Percentiles rank a stretch among this genome's conserved stretches.
Evolutionary conservation across 2,329 filamentous ascomycete genomes (phyloP).

Genomic region (Colletotrichum navitas): DNA sequence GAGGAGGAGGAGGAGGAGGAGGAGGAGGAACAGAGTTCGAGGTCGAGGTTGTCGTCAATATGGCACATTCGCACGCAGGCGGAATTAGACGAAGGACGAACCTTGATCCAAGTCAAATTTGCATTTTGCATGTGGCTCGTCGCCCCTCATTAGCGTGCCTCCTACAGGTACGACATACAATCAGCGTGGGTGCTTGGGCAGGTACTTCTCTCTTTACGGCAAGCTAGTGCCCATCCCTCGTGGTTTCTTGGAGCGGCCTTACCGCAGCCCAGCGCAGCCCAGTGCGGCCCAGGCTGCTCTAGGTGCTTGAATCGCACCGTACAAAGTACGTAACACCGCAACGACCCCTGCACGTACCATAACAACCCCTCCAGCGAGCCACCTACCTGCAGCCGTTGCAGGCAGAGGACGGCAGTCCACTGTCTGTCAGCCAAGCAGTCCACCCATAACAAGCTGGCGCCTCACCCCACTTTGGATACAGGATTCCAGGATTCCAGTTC

Average conservation of each 20-base stretch:
- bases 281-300: constrained; percentile 10
- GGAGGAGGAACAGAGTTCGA: constrained; percentile 6
- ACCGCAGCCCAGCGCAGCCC: constrained; percentile 17
- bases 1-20: neutral
- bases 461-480: constrained; percentile 36
- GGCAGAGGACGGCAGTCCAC: constrained; percentile 19
- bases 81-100: constrained; percentile 36
- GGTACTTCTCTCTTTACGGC: constrained; percentile 14
- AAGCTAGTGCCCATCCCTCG: constrained; percentile 27
- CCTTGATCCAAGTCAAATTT: constrained; percentile 43
- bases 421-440: constrained; percentile 7
- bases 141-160: constrained; percentile 39
- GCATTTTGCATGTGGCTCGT: constrained; percentile 42
- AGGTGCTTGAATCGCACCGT: constrained; percentile 24
- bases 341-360: constrained; percentile 9
- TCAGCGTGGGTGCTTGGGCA: constrained; percentile 7
- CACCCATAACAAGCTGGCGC: constrained; percentile 21
- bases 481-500: constrained; percentile 37
- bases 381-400: constrained; percentile 29
- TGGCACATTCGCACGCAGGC: constrained; percentile 23
- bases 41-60: constrained; percentile 40
- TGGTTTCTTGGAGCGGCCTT: constrained; percentile 30
- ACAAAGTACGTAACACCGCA: constrained; percentile 31
- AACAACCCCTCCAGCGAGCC: constrained; percentile 6
- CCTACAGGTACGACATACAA: constrained; percentile 16